phyloP scores from a whole-genome alignment of 495 filamentous ascomycete genomes.

The Penicillium parvum region DNA sequence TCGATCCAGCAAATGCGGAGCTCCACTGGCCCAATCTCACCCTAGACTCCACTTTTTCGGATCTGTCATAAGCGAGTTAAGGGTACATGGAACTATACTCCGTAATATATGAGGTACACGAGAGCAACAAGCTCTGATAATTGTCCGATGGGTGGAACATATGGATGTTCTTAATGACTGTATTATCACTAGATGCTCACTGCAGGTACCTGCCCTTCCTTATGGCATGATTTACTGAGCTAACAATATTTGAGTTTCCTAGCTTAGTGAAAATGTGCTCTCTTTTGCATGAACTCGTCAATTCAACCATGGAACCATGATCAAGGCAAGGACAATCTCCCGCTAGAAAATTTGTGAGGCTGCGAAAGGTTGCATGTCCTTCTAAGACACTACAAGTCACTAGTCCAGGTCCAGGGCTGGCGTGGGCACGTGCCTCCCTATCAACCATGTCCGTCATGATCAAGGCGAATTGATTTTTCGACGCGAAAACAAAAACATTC shows the following conservation, averaged over 20 bases:
- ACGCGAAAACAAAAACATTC: conserved; percentile 5
- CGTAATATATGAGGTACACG: conserved; percentile 17
- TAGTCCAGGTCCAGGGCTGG: conserved; percentile 6
- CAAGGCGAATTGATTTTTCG: conserved; percentile 7
- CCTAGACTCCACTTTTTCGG: conserved; percentile 5
- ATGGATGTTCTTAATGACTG: not conserved
- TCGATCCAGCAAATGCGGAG: conserved; percentile 9
- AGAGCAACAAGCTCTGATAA: conserved; percentile 14
- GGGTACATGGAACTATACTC: conserved; percentile 4
- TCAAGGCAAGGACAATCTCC: conserved; percentile 9
- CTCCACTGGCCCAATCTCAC: conserved; percentile 7
- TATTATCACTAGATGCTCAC: conserved; percentile 3
- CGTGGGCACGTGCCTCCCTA: conserved; percentile 19
- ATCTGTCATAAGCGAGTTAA: conserved; percentile 6
- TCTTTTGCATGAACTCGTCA: conserved; percentile 16
- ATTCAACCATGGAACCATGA: conserved; percentile 22
- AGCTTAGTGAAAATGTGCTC: not conserved
- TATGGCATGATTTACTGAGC: conserved; percentile 3
- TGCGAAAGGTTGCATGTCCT: conserved; percentile 14
- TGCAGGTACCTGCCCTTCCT: conserved; percentile 19
- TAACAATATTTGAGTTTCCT: conserved; percentile 16
- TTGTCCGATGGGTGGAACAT: conserved; percentile 14
- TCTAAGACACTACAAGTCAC: too few relatives aligned
- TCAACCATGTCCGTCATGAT: not conserved
- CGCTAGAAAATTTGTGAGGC: conserved; percentile 2